Evolutionary conservation across 352 stramenopile species (phyloP).

Genomic region (Pythium monospermum): DNA sequence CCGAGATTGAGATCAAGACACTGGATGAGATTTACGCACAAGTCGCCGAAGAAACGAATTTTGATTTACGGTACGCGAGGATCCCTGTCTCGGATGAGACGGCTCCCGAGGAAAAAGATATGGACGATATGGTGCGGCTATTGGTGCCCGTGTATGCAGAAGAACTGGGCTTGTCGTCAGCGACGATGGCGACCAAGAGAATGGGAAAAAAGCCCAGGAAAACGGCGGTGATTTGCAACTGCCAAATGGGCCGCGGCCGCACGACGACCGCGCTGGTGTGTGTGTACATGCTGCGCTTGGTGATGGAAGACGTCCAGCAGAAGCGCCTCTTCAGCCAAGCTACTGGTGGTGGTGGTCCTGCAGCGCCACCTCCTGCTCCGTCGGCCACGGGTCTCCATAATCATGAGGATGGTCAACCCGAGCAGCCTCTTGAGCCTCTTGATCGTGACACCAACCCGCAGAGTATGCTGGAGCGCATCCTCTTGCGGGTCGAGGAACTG

Average conservation of each 20-base stretch:
- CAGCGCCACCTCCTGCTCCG: too few species aligned
- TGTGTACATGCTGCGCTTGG: slow-evolving; percentile 80
- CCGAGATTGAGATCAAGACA: slow-evolving; percentile 69
- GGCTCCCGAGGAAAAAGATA: slow-evolving; percentile 85
- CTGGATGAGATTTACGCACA: slow-evolving; percentile 68
- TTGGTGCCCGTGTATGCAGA: slow-evolving; percentile 58
- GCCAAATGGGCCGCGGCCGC: slow-evolving; percentile 85
- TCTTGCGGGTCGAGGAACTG: slow-evolving; percentile 2
- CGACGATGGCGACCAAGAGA: background rate
- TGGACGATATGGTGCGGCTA: slow-evolving; percentile 84
- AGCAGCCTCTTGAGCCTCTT: too few species aligned
- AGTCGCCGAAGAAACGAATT: slow-evolving; percentile 35
- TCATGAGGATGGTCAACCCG: background rate
- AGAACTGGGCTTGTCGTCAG: slow-evolving; percentile 37
- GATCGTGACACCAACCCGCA: background rate
- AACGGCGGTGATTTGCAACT: slow-evolving; percentile 86
- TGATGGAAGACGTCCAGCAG: slow-evolving; percentile 37
- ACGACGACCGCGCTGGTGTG: slow-evolving; percentile 88
- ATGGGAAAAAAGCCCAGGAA: slow-evolving; percentile 13
- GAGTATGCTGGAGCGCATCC: slow-evolving; percentile 13
- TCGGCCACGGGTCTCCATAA: background rate
- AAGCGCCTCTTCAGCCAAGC: background rate
- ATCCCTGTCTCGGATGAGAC: slow-evolving; percentile 89
- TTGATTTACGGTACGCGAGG: slow-evolving; percentile 72
- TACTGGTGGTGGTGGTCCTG: background rate